Conservation (phyloP, 2,329 filamentous ascomycete species). For the Alternaria infectoria region DNA sequence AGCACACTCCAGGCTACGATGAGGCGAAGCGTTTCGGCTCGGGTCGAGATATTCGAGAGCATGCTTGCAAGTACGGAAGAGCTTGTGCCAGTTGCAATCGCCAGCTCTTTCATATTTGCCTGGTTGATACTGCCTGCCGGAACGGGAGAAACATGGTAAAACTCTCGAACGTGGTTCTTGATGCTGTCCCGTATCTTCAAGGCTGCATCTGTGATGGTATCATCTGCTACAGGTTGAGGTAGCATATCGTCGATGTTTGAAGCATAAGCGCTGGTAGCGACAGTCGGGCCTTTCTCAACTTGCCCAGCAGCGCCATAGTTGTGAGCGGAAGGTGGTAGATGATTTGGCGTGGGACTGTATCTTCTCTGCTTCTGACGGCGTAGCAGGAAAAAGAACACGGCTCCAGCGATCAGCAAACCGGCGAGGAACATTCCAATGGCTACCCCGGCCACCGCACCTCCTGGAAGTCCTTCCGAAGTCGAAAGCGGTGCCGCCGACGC, state of each 20-base stretch:
- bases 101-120: slow-evolving; percentile 9
- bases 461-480: too few relatives aligned
- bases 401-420: slow-evolving; percentile 19
- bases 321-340: too few relatives aligned
- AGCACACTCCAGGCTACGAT: slow-evolving; percentile 26
- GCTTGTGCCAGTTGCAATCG: slow-evolving; percentile 12
- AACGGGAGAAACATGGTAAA: slow-evolving; percentile 20
- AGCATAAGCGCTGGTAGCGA: background rate
- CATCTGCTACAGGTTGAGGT: slow-evolving; percentile 31
- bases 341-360: background rate
- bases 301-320: too few relatives aligned
- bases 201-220: slow-evolving; percentile 22
- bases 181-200: slow-evolving; percentile 34
- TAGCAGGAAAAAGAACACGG: background rate
- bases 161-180: slow-evolving; percentile 33
- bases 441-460: slow-evolving; percentile 16
- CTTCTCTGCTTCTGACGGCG: background rate
- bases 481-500: too few relatives aligned
- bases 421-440: slow-evolving; percentile 26
- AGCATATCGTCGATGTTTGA: slow-evolving; percentile 20
- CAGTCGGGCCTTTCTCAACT: background rate
- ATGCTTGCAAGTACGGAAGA: background rate
- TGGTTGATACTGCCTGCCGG: slow-evolving; percentile 8
- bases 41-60: slow-evolving; percentile 15
- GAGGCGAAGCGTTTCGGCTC: slow-evolving; percentile 19